Percentiles rank a stretch among this genome's conserved stretches.
Conservation (phyloP, 805 yeast species). For the Ascoidea tarda region DNA sequence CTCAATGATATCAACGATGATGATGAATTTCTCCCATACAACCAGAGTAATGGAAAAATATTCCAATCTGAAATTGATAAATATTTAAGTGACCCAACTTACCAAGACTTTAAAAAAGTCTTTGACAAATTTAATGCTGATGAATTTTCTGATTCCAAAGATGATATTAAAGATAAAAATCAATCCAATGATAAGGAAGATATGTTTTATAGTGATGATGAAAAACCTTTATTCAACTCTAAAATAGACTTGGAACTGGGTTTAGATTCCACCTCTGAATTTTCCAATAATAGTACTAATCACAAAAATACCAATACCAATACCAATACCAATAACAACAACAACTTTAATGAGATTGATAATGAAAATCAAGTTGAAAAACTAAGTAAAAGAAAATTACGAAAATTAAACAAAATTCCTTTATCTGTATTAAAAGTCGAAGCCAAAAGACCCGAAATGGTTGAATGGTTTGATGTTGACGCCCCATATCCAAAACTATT, state of each 20-base stretch:
- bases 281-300: too few relatives aligned
- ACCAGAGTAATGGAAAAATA: conserved; percentile 1
- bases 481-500: conserved; percentile 63
- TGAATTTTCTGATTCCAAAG: background rate
- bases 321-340: too few relatives aligned
- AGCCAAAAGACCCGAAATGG: conserved; percentile 49
- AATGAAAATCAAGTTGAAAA: conserved; percentile 13
- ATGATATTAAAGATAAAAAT: background rate
- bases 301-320: too few relatives aligned
- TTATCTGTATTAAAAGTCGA: conserved; percentile 52
- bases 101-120: background rate
- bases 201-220: conserved; percentile 20
- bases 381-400: conserved; percentile 12
- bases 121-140: background rate
- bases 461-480: conserved; percentile 83
- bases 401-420: conserved; percentile 35
- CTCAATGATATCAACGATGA: background rate
- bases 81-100: conserved; percentile 10
- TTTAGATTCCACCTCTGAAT: too few relatives aligned
- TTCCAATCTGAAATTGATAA: conserved; percentile 15
- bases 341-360: too few relatives aligned
- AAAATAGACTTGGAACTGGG: too few relatives aligned
- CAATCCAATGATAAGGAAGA: conserved; percentile 13
- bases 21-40: background rate
- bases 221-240: conserved; percentile 5